Evolutionary conservation across 2,329 filamentous ascomycete species (phyloP).

Genomic region (Alternaria solani): DNA sequence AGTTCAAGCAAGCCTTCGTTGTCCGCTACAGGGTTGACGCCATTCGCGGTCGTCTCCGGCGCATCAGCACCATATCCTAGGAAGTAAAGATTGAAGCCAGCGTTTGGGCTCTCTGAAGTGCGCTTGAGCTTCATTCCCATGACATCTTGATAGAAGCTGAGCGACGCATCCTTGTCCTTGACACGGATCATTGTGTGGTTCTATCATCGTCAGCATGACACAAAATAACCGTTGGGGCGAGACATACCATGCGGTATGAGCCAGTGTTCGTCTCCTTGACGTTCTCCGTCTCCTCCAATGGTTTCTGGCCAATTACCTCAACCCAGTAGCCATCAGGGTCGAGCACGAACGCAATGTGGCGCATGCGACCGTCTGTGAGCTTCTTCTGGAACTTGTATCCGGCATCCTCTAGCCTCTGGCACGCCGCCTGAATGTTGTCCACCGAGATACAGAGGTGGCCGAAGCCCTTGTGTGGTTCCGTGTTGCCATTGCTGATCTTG

Average conservation of each 20-base stretch:
- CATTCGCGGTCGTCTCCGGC: slow-evolving; percentile 62
- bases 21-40: slow-evolving; percentile 66
- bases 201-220: slow-evolving; percentile 50
- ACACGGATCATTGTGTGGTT: slow-evolving; percentile 96
- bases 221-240: background rate
- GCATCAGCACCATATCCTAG: slow-evolving; percentile 71
- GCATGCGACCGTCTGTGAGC: slow-evolving; percentile 77
- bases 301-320: slow-evolving; percentile 78
- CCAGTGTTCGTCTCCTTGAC: slow-evolving; percentile 74
- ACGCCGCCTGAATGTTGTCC: slow-evolving; percentile 81
- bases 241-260: slow-evolving; percentile 72
- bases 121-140: slow-evolving; percentile 87
- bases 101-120: slow-evolving; percentile 72
- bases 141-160: slow-evolving; percentile 70
- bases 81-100: slow-evolving; percentile 91
- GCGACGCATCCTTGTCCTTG: slow-evolving; percentile 66
- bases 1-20: slow-evolving; percentile 88
- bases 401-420: slow-evolving; percentile 85
- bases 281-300: slow-evolving; percentile 74
- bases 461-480: slow-evolving; percentile 84
- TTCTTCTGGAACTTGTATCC: slow-evolving; percentile 97
- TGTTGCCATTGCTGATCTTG: slow-evolving; percentile 86
- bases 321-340: slow-evolving; percentile 81
- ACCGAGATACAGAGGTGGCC: slow-evolving; percentile 82
- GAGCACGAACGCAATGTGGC: slow-evolving; percentile 84